These are phyloP conservation scores for Primulina eburnea DNA, from an alignment of 257 asterid genomes.

Conservation along the genomic window DNA sequence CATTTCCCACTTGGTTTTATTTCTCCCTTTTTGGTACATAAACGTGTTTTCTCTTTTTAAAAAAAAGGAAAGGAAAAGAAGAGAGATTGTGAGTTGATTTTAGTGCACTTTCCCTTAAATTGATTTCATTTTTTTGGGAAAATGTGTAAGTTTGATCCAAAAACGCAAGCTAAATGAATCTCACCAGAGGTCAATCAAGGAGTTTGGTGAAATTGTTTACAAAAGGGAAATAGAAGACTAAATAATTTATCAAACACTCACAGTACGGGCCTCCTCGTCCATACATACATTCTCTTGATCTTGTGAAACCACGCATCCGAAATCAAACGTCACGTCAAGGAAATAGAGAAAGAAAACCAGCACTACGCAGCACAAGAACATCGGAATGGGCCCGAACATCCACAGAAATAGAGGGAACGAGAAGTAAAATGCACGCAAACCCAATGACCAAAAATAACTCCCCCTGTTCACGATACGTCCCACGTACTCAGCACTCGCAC, in stretches of 20 bases:
- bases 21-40: neutral
- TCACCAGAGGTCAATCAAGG: too few relatives aligned
- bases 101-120: neutral
- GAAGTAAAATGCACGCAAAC: constrained; percentile 72
- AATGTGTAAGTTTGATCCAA: too few relatives aligned
- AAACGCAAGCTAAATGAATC: too few relatives aligned
- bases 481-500: constrained; percentile 57
- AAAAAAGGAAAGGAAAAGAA: neutral
- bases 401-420: constrained; percentile 82
- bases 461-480: constrained; percentile 60
- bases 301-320: constrained; percentile 25
- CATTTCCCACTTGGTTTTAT: neutral
- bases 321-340: constrained; percentile 51
- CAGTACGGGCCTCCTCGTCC: too few relatives aligned
- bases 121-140: too few relatives aligned
- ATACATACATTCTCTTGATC: neutral
- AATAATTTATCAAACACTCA: too few relatives aligned
- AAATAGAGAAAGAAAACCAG: constrained; percentile 62
- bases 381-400: constrained; percentile 90
- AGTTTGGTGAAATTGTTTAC: too few relatives aligned
- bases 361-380: constrained; percentile 57
- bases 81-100: neutral
- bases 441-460: constrained; percentile 94
- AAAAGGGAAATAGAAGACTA: too few relatives aligned
- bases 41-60: neutral